Base-by-base conservation (phyloP, 768 basidiomycete species). In the Podaxis mareebaensis region DNA sequence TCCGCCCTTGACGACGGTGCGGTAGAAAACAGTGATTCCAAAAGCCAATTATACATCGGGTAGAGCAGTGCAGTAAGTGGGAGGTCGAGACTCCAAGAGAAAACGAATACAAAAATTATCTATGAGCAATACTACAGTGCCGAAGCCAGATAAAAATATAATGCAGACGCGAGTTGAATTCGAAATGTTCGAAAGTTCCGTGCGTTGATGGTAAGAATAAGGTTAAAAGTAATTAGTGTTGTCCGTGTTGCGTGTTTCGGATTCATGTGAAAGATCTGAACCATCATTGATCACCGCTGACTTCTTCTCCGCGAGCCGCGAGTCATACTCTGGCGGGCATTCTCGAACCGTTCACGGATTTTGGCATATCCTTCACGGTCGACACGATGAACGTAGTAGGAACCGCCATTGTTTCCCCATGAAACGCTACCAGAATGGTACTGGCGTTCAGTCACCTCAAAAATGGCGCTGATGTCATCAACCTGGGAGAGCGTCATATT, bases 401-500 rank as follows among this genome's bases (percentile, higher is more conserved):
- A 79, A 4, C 92, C 92, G 0, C 85, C 84, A 40, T 78, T 81
- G 62, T 84, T 85, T 12, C 86, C 90, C 93, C 93, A 95, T 3
- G 92, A 93, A 39, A 94, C 92, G 60, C 86, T 85, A 20, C 90
- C 92, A 3, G 87, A 85, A 60, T 81, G 81, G 71, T 91, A 94
- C 12, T 79, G 76, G 28, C 81, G 80, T 71, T 90, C 88, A 39
- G 82, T 83, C 7, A 92, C 89, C 56, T 91, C 86, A 72, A 96
- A 90, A 61, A 95, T 95, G 8, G 90, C 85, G 63, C 86, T 86
- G 57, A 94, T 91, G 64, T 92, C 91, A 71, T 90, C 86, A 48
- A 89, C 82, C 89, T 91, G 67, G 4, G 38, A 39, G 20, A 33
- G 53, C 40, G 26, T 4, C 42, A 54, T 17, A 38, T 36, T 13